These are phyloP conservation scores for Podospora pseudocomata DNA, from an alignment of 495 filamentous ascomycete species.

Conservation along the genomic window DNA sequence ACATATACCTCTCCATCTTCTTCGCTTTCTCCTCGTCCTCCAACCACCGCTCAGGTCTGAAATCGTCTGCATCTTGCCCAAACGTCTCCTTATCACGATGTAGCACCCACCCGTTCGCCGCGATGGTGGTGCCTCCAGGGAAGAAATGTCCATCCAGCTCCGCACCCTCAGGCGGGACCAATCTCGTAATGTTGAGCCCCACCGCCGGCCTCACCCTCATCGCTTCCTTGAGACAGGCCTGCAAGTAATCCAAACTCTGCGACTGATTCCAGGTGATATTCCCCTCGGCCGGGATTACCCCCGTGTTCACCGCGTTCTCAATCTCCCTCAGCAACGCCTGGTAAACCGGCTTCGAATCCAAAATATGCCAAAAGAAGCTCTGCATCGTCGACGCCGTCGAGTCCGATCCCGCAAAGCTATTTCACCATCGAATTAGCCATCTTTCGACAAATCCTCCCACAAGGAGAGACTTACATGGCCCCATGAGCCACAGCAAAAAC, in stretches of 20 bases:
- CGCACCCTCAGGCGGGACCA: slow-evolving; percentile 51
- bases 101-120: slow-evolving; percentile 53
- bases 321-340: slow-evolving; percentile 44
- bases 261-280: slow-evolving; percentile 46
- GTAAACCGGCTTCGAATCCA: slow-evolving; percentile 45
- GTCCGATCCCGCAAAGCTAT: slow-evolving; percentile 58
- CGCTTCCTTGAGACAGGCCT: slow-evolving; percentile 64
- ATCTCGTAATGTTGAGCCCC: slow-evolving; percentile 51
- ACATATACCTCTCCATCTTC: slow-evolving; percentile 50
- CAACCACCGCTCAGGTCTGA: slow-evolving; percentile 64
- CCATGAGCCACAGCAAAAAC: slow-evolving; percentile 54
- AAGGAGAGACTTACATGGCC: slow-evolving; percentile 42
- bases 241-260: slow-evolving; percentile 54
- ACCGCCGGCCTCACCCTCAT: slow-evolving; percentile 63
- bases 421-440: slow-evolving; percentile 6
- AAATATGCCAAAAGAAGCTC: slow-evolving; percentile 52
- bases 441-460: neutral
- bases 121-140: slow-evolving; percentile 49
- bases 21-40: slow-evolving; percentile 44
- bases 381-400: slow-evolving; percentile 59
- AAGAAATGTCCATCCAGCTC: slow-evolving; percentile 52
- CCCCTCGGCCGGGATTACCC: slow-evolving; percentile 39
- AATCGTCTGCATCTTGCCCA: slow-evolving; percentile 60
- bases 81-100: slow-evolving; percentile 54
- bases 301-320: slow-evolving; percentile 35